phyloP scores from a whole-genome alignment of 2,329 filamentous ascomycete species.

The Knufia petricola region DNA sequence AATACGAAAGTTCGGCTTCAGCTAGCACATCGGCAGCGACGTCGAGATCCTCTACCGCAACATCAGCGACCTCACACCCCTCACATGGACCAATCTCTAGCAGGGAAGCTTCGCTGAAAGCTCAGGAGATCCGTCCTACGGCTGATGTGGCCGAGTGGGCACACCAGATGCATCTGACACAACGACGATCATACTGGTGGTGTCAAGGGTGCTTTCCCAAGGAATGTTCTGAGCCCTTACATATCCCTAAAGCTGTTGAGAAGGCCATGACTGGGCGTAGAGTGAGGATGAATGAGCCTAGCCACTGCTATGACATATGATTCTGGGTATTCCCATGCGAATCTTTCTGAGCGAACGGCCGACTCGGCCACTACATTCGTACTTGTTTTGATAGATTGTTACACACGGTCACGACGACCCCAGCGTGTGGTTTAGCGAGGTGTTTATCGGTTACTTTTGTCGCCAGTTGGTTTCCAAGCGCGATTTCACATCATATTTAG shows the following conservation, averaged over 20 bases:
- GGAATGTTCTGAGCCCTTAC: conserved; percentile 1
- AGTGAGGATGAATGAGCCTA: conserved; percentile 7
- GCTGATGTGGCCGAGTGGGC: conserved; percentile 21
- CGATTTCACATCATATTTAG: neutral
- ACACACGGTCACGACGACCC: too few species aligned
- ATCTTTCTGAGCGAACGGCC: too few species aligned
- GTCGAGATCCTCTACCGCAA: conserved; percentile 4
- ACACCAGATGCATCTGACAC: conserved; percentile 21
- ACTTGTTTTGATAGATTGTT: too few species aligned
- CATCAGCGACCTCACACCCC: neutral
- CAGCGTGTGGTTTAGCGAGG: neutral
- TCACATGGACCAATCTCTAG: neutral
- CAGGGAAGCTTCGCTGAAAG: conserved; percentile 3
- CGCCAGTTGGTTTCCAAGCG: too few species aligned
- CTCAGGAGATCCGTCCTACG: conserved; percentile 14
- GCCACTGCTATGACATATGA: conserved; percentile 9
- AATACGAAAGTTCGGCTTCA: neutral
- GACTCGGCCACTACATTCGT: too few species aligned
- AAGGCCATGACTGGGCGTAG: conserved; percentile 5
- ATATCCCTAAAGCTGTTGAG: conserved; percentile 7
- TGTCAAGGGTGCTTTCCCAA: conserved; percentile 18
- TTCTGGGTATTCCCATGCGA: neutral
- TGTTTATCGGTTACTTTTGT: neutral
- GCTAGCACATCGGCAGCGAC: conserved; percentile 5
- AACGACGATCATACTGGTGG: conserved; percentile 21